Conservation (phyloP, 345 rosid species). For the Syzygium jambos region DNA sequence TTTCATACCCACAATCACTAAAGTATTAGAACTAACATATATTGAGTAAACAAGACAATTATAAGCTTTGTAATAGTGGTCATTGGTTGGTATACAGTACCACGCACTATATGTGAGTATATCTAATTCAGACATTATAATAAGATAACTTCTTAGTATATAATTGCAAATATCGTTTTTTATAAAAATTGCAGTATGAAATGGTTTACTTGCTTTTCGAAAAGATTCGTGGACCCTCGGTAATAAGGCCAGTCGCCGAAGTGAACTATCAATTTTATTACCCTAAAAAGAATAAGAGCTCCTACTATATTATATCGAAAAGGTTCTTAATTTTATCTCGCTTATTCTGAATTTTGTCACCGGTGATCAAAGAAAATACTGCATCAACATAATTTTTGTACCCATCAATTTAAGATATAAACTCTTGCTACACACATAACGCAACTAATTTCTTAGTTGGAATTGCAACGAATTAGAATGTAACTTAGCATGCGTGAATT, state of each 20-base stretch:
- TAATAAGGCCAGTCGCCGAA: background rate
- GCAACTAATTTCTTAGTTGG: background rate
- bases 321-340: background rate
- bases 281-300: background rate
- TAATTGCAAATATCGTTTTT: background rate
- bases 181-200: background rate
- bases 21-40: background rate
- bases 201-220: background rate
- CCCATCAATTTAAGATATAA: background rate
- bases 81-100: background rate
- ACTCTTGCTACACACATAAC: background rate
- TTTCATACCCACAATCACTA: background rate
- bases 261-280: background rate
- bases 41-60: background rate
- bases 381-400: background rate
- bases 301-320: background rate
- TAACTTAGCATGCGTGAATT: background rate
- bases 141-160: background rate
- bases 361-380: background rate
- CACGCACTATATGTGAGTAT: background rate
- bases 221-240: background rate
- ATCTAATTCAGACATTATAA: background rate
- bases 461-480: background rate
- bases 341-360: background rate
- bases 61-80: background rate